These are phyloP conservation scores for Solanum piurae DNA, from an alignment of 257 asterid species.

Conservation along the genomic window DNA sequence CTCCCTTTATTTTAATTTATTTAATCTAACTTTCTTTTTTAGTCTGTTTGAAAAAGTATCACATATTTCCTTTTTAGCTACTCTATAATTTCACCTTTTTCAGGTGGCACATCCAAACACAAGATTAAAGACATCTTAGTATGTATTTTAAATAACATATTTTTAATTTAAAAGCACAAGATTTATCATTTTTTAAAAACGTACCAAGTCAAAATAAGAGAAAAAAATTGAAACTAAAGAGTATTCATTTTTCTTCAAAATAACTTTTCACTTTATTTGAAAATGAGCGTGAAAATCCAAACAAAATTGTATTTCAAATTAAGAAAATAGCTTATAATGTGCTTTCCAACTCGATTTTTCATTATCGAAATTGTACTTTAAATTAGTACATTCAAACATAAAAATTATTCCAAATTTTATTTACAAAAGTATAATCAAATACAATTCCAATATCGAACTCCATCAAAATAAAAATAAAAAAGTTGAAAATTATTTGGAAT, in stretches of 20 bases:
- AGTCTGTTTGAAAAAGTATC: fast-evolving
- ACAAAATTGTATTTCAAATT: not conserved
- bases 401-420: not conserved
- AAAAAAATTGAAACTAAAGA: not conserved
- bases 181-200: too few species aligned
- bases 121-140: too few species aligned
- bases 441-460: not conserved
- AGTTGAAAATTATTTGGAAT: not conserved
- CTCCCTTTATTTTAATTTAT: not conserved
- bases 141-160: too few species aligned
- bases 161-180: too few species aligned
- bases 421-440: not conserved
- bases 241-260: not conserved
- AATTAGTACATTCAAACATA: not conserved
- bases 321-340: not conserved
- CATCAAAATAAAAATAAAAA: too few species aligned
- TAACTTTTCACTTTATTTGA: not conserved
- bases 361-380: not conserved
- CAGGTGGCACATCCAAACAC: fast-evolving
- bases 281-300: not conserved
- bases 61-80: fast-evolving
- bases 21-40: too few species aligned
- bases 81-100: fast-evolving
- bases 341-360: not conserved
- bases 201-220: not conserved